A percentile compares a stretch with the other conserved stretches of the same genome.
Conservation (phyloP, 805 yeast species). For the Lipomyces starkeyi region DNA sequence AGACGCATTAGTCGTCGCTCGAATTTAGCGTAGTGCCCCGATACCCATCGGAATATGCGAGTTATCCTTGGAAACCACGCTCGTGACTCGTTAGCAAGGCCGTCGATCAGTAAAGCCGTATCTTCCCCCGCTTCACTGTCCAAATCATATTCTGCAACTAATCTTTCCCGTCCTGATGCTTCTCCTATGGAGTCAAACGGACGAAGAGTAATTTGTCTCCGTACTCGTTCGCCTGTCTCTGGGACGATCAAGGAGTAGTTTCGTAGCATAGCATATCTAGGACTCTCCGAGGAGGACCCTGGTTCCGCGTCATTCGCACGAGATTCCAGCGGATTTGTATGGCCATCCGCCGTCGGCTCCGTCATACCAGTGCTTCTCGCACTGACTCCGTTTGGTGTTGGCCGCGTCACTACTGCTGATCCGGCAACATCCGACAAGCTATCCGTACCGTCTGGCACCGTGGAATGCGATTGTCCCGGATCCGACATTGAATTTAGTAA, state of each 20-base stretch:
- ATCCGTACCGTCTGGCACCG: neutral
- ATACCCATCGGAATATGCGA: neutral
- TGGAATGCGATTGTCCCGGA: neutral
- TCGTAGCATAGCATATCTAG: conserved; percentile 17
- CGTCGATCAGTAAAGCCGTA: conserved; percentile 11
- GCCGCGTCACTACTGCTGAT: neutral
- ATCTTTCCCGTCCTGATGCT: conserved; percentile 13
- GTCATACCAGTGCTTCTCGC: neutral
- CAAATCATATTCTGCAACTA: conserved; percentile 8
- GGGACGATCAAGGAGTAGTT: conserved; percentile 32
- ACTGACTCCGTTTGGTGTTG: neutral
- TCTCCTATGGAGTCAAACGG: conserved; percentile 8
- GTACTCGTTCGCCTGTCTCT: conserved; percentile 24
- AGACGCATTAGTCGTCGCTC: neutral
- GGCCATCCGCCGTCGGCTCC: neutral
- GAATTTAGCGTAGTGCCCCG: neutral
- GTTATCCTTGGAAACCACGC: neutral
- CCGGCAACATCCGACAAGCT: neutral
- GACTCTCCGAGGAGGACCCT: neutral
- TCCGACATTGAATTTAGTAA: neutral
- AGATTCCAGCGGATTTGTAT: neutral
- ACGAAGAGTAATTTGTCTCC: conserved; percentile 37
- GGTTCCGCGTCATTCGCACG: neutral
- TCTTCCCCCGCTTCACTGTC: conserved; percentile 18
- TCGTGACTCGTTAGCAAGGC: neutral